phyloP scores from a whole-genome alignment of 2,329 filamentous ascomycete genomes.

The Knoxdaviesia capensis region DNA sequence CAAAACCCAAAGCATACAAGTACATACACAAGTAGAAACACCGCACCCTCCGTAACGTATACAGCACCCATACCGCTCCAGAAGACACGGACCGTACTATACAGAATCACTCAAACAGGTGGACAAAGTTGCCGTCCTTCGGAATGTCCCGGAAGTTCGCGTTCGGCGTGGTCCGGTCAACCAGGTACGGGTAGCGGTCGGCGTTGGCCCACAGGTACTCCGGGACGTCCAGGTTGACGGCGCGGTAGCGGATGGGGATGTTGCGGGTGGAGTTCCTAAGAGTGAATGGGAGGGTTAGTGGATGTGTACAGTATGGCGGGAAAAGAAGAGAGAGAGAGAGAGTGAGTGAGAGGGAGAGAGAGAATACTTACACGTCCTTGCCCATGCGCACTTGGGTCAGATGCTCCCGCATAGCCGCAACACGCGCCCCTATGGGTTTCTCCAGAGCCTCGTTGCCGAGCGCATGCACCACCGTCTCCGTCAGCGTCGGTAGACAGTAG shows the following conservation, averaged over 20 bases:
- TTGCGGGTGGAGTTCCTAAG: not conserved
- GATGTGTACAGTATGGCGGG: not conserved
- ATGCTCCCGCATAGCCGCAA: conserved; percentile 9
- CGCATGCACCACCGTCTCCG: conserved; percentile 34
- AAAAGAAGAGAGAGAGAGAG: not conserved
- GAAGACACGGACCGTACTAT: too few relatives aligned
- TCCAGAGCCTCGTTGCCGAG: not conserved
- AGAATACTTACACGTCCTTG: conserved; percentile 17
- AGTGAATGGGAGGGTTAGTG: not conserved
- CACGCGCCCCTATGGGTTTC: not conserved
- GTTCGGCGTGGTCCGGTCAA: conserved; percentile 17
- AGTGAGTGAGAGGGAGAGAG: not conserved
- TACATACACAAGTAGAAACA: too few relatives aligned
- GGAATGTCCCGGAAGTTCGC: conserved; percentile 15
- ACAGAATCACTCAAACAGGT: too few relatives aligned
- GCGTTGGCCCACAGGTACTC: conserved; percentile 14
- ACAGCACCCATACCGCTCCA: too few relatives aligned
- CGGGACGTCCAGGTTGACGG: conserved; percentile 21
- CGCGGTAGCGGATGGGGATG: conserved; percentile 10
- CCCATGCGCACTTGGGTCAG: conserved; percentile 20
- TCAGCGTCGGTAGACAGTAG: conserved; percentile 35
- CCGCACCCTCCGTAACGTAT: too few relatives aligned
- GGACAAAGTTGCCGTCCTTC: not conserved
- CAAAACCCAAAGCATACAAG: too few relatives aligned
- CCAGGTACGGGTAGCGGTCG: conserved; percentile 14